phyloP scores from a whole-genome alignment of 2,329 filamentous ascomycete genomes.

The Trichoderma arundinaceum region DNA sequence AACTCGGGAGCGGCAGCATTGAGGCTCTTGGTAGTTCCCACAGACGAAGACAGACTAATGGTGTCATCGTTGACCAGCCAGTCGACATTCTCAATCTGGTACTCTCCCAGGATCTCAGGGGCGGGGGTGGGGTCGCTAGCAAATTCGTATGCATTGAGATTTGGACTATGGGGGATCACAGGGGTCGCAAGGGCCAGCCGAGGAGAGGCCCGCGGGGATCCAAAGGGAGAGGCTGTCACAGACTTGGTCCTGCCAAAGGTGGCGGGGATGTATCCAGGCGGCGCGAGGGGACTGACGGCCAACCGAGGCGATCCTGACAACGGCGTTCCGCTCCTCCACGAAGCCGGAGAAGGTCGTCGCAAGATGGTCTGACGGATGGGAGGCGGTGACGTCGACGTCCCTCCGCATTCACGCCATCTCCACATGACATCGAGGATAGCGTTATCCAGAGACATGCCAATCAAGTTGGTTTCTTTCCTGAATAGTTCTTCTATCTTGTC shows the following conservation, averaged over 20 bases:
- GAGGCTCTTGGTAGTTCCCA: constrained; percentile 70
- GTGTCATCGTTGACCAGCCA: constrained; percentile 93
- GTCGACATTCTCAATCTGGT: constrained; percentile 92
- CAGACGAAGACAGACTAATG: constrained; percentile 78
- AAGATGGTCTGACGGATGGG: constrained; percentile 88
- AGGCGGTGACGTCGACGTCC: constrained; percentile 73
- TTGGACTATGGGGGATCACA: constrained; percentile 90
- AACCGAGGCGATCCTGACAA: constrained; percentile 81
- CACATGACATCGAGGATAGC: constrained; percentile 88
- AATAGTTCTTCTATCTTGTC: constrained; percentile 88
- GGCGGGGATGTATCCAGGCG: constrained; percentile 80
- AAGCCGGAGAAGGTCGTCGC: constrained; percentile 87
- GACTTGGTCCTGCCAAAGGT: constrained; percentile 77
- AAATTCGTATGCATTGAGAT: constrained; percentile 93
- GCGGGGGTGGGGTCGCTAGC: constrained; percentile 79
- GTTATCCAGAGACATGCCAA: constrained; percentile 82
- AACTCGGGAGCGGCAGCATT: constrained; percentile 85
- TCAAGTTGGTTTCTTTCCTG: constrained; percentile 75
- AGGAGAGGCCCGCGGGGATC: constrained; percentile 90
- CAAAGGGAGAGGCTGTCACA: constrained; percentile 85
- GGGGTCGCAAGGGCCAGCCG: constrained; percentile 89
- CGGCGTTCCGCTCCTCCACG: constrained; percentile 88
- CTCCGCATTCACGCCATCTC: constrained; percentile 75
- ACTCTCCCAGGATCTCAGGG: constrained; percentile 86
- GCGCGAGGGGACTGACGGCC: constrained; percentile 80